Percentiles rank a stretch among this genome's conserved stretches.
Conservation (phyloP, 2,329 filamentous ascomycete species). For the Calcarisporium arbuscula region DNA sequence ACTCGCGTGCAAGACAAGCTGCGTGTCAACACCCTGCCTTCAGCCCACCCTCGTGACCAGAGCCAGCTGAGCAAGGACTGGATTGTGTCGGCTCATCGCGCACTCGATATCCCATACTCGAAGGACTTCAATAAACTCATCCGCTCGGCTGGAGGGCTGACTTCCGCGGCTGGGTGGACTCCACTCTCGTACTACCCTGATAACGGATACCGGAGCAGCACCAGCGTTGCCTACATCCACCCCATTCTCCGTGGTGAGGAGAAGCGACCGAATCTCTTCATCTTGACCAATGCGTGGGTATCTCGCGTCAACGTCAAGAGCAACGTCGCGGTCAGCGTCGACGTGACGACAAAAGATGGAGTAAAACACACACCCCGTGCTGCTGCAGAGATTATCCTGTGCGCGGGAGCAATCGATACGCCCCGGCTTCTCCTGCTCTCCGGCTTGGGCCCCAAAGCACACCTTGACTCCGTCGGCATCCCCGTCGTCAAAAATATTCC, state of each 20-base stretch:
- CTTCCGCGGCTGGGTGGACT: constrained; percentile 80
- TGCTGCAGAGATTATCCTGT: constrained; percentile 33
- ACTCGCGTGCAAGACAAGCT: constrained; percentile 76
- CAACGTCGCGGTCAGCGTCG: constrained; percentile 66
- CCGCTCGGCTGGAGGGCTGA: constrained; percentile 62
- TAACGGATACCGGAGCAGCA: constrained; percentile 74
- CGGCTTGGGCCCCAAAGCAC: constrained; percentile 24
- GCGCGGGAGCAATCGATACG: background rate
- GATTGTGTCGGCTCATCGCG: constrained; percentile 72
- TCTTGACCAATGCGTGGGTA: constrained; percentile 85
- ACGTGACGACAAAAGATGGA: constrained; percentile 54
- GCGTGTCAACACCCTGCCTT: constrained; percentile 84
- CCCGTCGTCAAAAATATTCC: constrained; percentile 50
- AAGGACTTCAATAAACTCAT: constrained; percentile 86
- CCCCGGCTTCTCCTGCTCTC: background rate
- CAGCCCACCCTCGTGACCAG: constrained; percentile 75
- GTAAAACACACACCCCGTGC: constrained; percentile 51
- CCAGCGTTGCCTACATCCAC: constrained; percentile 88
- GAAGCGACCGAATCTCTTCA: constrained; percentile 73
- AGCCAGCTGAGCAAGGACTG: constrained; percentile 92
- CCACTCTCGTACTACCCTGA: constrained; percentile 88
- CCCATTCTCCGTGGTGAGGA: constrained; percentile 81
- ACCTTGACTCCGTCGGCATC: constrained; percentile 48
- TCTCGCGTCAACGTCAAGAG: constrained; percentile 68
- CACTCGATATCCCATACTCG: constrained; percentile 74